These are phyloP conservation scores for Colletotrichum sp. DNA, from an alignment of 2,329 filamentous ascomycete genomes.

Conservation along the genomic window DNA sequence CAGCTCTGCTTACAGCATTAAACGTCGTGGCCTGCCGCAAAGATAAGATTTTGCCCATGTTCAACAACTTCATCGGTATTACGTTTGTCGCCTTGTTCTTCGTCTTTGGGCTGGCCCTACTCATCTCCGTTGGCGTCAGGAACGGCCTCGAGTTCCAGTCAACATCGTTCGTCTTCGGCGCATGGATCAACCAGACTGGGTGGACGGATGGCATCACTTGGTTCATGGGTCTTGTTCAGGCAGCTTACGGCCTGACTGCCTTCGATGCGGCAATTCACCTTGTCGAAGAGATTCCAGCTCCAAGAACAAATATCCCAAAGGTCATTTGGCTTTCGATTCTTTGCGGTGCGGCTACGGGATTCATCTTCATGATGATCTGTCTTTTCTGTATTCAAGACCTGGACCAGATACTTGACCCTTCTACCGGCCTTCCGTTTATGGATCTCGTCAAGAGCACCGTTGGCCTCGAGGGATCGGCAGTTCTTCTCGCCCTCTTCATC, in stretches of 20 bases:
- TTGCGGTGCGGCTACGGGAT: constrained; percentile 50
- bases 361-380: constrained; percentile 57
- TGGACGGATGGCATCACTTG: constrained; percentile 61
- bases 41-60: constrained; percentile 49
- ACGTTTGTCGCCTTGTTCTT: constrained; percentile 58
- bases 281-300: constrained; percentile 59
- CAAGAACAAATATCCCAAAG: constrained; percentile 52
- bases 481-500: constrained; percentile 55
- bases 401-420: constrained; percentile 41
- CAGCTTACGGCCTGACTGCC: constrained; percentile 60
- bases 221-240: constrained; percentile 62
- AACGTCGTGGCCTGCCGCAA: constrained; percentile 57
- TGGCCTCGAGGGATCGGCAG: constrained; percentile 44
- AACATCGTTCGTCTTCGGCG: constrained; percentile 55
- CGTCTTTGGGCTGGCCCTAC: constrained; percentile 52
- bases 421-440: constrained; percentile 51
- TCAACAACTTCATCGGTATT: constrained; percentile 61
- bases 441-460: constrained; percentile 46
- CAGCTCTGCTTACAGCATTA: constrained; percentile 49
- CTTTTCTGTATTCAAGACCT: constrained; percentile 55
- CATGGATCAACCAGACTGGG: constrained; percentile 54
- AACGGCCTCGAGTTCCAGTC: constrained; percentile 49
- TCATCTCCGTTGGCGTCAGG: constrained; percentile 55
- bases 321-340: constrained; percentile 58
- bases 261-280: constrained; percentile 65